Percentiles rank a stretch among this genome's conserved stretches.
Conservation (phyloP, 2,329 filamentous ascomycete species). For the Xylaria sp. region DNA sequence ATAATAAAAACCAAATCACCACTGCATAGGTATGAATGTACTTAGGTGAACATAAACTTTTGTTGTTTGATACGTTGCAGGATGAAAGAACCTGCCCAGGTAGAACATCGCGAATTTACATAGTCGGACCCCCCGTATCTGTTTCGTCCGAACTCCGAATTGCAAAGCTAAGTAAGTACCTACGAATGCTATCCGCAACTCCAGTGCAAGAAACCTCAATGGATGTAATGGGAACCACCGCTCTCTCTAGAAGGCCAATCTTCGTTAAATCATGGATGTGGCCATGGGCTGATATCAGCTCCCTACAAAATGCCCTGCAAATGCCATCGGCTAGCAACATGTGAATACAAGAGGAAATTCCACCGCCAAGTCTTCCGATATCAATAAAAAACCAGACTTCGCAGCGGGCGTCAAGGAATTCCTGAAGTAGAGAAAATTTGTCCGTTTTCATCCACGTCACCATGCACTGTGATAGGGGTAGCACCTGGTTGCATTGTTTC, state of each 20-base stretch:
- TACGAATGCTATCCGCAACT: slow-evolving; percentile 15
- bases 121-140: background rate
- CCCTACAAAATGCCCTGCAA: background rate
- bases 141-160: background rate
- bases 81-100: too few species aligned
- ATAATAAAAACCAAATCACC: too few species aligned
- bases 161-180: too few species aligned
- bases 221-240: background rate
- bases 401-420: too few species aligned
- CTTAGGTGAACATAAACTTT: too few species aligned
- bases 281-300: background rate
- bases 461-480: too few species aligned
- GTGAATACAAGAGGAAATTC: background rate
- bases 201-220: background rate
- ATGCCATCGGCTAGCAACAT: background rate
- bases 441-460: too few species aligned
- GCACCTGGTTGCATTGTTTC: background rate
- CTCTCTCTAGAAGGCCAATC: background rate
- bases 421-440: too few species aligned
- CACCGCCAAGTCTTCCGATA: too few species aligned
- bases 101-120: background rate
- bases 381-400: too few species aligned
- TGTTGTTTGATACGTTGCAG: too few species aligned
- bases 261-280: background rate
- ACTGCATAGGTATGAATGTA: too few species aligned